Conservation (phyloP, 2,329 filamentous ascomycete genomes). For the Diaporthe vaccinii region DNA sequence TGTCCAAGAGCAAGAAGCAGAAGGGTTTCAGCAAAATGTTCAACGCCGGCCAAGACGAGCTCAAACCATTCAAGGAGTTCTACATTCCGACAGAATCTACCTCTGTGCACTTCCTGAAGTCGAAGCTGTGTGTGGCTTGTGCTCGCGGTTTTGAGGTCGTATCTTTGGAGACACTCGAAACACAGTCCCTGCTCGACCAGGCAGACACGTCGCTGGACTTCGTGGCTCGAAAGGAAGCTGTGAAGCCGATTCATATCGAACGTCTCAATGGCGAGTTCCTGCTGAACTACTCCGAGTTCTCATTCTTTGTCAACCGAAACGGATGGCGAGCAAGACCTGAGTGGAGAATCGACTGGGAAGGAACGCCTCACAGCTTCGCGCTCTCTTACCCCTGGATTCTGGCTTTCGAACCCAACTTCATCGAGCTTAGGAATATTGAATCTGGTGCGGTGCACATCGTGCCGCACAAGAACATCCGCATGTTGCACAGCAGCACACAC, state of each 20-base stretch:
- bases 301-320: conserved; percentile 99
- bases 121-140: conserved; percentile 96
- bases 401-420: conserved; percentile 97
- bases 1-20: conserved; percentile 95
- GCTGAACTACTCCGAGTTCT: conserved; percentile 98
- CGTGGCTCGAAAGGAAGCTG: conserved; percentile 91
- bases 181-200: conserved; percentile 95
- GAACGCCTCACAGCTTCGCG: conserved; percentile 90
- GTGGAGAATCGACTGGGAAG: conserved; percentile 98
- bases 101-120: conserved; percentile 96
- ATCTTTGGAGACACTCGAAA: conserved; percentile 96
- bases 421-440: conserved; percentile 96
- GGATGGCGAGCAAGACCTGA: conserved; percentile 96
- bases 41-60: conserved; percentile 89
- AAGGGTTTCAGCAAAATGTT: conserved; percentile 97
- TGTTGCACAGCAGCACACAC: conserved; percentile 96
- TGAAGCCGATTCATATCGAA: conserved; percentile 97
- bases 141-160: conserved; percentile 97
- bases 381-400: conserved; percentile 97
- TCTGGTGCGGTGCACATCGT: conserved; percentile 95
- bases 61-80: conserved; percentile 98
- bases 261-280: conserved; percentile 97
- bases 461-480: conserved; percentile 95
- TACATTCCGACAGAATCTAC: conserved; percentile 99
- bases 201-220: conserved; percentile 98